phyloP scores from a whole-genome alignment of 495 filamentous ascomycete genomes.

The Penicillium waksmanii region DNA sequence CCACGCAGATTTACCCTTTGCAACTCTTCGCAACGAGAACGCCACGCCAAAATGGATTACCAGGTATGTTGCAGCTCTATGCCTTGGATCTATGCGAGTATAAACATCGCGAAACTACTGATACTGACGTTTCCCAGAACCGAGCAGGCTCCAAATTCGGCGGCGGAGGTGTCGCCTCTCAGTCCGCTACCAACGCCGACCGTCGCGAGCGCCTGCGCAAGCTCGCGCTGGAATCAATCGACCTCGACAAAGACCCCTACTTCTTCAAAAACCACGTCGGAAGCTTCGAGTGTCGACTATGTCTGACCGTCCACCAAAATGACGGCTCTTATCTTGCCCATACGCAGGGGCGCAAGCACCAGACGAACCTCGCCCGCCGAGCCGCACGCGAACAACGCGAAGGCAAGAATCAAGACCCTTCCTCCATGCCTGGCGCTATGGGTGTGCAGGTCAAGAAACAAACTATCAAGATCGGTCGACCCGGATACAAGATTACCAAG shows the following conservation, averaged over 20 bases:
- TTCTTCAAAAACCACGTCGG: conserved; percentile 99
- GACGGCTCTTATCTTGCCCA: conserved; percentile 99
- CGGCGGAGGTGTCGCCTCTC: conserved; percentile 93
- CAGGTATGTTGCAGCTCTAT: conserved; percentile 45
- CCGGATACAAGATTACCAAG: conserved; percentile 98
- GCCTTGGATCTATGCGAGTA: background rate
- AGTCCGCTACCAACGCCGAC: conserved; percentile 93
- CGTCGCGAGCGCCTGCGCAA: conserved; percentile 95
- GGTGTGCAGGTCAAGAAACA: conserved; percentile 86
- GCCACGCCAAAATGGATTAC: conserved; percentile 56
- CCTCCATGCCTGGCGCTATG: conserved; percentile 67
- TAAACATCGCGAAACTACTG: background rate
- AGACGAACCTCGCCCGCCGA: conserved; percentile 96
- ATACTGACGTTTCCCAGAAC: conserved; percentile 61
- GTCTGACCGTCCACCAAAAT: conserved; percentile 99
- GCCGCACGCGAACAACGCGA: conserved; percentile 94
- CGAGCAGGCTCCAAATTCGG: conserved; percentile 98
- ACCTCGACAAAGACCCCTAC: conserved; percentile 99
- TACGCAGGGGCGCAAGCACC: conserved; percentile 98
- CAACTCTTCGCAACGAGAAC: conserved; percentile 15
- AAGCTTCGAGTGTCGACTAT: conserved; percentile 96
- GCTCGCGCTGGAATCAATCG: conserved; percentile 97
- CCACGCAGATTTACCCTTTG: conserved; percentile 24
- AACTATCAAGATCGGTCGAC: conserved; percentile 94
- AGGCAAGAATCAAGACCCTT: conserved; percentile 73